Evolutionary conservation across 371 early-diverging fungal genomes (phyloP).

Genomic region (Smittium culicis): DNA sequence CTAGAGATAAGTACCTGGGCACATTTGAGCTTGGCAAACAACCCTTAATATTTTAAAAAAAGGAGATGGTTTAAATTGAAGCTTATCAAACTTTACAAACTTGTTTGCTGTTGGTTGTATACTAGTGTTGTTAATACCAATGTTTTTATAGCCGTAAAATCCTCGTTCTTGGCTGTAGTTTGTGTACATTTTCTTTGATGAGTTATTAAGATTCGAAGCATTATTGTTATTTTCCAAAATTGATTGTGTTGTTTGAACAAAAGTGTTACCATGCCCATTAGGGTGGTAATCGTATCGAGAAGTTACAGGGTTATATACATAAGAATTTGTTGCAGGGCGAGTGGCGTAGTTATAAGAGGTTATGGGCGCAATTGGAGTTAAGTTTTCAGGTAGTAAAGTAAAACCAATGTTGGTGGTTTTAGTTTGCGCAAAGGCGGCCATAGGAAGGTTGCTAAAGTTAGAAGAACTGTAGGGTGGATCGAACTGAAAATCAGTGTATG

Average conservation of each 20-base stretch:
- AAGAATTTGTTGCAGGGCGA: neutral
- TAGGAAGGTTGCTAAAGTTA: neutral
- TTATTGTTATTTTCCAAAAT: neutral
- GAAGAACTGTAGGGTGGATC: neutral
- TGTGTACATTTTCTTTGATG: neutral
- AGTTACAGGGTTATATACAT: neutral
- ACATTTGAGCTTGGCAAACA: neutral
- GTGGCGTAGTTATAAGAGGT: neutral
- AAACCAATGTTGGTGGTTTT: neutral
- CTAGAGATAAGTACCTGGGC: neutral
- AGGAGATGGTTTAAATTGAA: slow-evolving; percentile 3
- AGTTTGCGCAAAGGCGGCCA: neutral
- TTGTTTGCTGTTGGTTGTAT: neutral
- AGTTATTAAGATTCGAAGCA: neutral
- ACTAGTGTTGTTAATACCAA: neutral
- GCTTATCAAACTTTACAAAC: slow-evolving; percentile 5
- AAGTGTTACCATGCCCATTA: neutral
- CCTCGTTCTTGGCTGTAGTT: too few relatives aligned
- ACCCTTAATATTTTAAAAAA: neutral
- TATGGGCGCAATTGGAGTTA: neutral
- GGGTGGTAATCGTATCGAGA: neutral
- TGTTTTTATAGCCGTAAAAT: too few relatives aligned
- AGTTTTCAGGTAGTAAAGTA: neutral
- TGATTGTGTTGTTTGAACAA: neutral
- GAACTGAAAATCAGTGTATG: neutral